Evolutionary conservation across 768 basidiomycete species (phyloP), one percentile per base, ranked within the genome.

Genomic region (Boletus speciosus): DNA sequence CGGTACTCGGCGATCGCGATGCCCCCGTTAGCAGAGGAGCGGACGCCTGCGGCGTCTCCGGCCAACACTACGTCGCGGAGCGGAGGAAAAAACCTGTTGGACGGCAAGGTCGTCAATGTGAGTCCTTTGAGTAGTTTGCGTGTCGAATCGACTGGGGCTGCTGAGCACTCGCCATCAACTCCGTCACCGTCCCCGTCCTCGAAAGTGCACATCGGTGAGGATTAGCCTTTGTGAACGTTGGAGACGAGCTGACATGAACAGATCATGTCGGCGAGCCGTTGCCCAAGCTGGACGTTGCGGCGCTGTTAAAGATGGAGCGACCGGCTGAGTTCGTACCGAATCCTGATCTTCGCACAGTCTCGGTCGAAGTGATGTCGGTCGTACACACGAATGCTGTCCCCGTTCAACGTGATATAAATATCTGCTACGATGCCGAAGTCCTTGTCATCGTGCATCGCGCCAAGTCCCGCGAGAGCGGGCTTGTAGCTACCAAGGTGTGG

Each of bases 381-480:
- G 66, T 74, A 1, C 85, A 83, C 11, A 76, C 70, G 49, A 76
- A 75, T 6, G 76, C 81, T 1, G 74, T 72, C 2, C 60, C 77
- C 2, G 59, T 90, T 11, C 72, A 75, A 11, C 71, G 66, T 5
- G 74, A 82, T 51, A 63, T 64, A 8, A 72, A 78, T 54, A 66
- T 88, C 16, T 90, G 93, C 66, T 86, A 93, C 62, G 90, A 93
- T 49, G 72, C 77, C 2, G 91, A 93, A 64, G 71, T 83, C 8
- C 71, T 91, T 19, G 82, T 79, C 1, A 75, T 93, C 47, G 75
- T 93, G 14, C 80, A 90, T 65, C 80, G 90, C 14, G 77, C 73
- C 23, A 93, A 91, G 67, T 80, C 80, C 0, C 81, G 74, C 51
- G 73, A 77, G n/a, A 83, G 70, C 34, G 85, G 86, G 12, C 74